These are phyloP conservation scores for Chlorella vulgaris DNA, from an alignment of 139 green algal species.

Conservation along the genomic window DNA sequence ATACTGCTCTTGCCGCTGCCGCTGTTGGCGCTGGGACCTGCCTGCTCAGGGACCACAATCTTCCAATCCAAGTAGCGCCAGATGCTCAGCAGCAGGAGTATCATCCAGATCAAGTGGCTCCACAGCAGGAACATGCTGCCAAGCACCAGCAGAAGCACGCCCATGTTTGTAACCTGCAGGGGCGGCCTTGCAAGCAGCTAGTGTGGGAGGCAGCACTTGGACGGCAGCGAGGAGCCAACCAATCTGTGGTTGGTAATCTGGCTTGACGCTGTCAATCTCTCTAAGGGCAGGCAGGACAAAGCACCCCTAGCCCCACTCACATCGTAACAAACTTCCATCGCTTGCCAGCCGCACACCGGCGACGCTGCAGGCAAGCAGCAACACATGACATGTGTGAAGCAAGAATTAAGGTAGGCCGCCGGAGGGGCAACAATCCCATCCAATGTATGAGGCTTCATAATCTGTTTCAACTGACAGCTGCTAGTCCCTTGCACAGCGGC, in stretches of 20 bases:
- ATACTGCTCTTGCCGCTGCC: not conserved
- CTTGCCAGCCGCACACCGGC: conserved; percentile 15
- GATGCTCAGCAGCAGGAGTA: conserved; percentile 21
- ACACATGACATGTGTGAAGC: no score
- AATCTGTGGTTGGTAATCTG: no score
- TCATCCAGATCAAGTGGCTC: conserved; percentile 11
- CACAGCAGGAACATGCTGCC: conserved; percentile 29
- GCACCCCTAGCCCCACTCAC: no score
- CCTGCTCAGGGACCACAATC: conserved; percentile 1
- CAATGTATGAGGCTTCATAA: no score
- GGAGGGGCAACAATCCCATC: no score
- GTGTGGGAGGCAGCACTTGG: not conserved
- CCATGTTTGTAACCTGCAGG: conserved; percentile 13
- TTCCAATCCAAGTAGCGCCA: not conserved
- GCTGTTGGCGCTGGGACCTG: not conserved
- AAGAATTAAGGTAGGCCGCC: no score
- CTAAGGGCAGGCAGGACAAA: no score
- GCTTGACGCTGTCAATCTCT: no score
- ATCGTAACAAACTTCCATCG: conserved; percentile 17
- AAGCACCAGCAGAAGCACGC: conserved; percentile 3
- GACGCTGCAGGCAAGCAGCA: not conserved
- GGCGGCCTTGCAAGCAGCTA: not conserved
- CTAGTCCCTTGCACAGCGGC: no score
- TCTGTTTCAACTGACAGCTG: no score
- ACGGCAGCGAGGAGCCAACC: no score